These are phyloP conservation scores for Leishmania mexicana DNA, from an alignment of 208 protist genomes.

Conservation along the genomic window DNA sequence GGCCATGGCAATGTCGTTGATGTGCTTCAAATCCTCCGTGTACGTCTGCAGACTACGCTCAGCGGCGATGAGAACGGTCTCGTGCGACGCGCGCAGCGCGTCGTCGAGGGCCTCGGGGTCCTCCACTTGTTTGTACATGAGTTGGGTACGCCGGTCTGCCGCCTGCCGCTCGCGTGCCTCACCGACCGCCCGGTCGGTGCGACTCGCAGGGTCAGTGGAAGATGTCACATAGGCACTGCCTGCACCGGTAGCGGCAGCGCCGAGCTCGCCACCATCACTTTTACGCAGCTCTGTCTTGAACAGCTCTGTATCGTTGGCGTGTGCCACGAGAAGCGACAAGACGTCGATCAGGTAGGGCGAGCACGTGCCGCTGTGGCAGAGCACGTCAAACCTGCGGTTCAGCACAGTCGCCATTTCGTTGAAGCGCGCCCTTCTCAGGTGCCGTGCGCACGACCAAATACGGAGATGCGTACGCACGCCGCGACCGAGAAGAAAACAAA, in stretches of 20 bases:
- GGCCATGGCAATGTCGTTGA: conserved; percentile 67
- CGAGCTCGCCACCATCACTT: not conserved
- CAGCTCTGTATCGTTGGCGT: conserved; percentile 80
- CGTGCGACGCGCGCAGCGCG: conserved; percentile 40
- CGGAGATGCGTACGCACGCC: not conserved
- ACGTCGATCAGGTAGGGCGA: conserved; percentile 73
- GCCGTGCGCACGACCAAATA: not conserved
- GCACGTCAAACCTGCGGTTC: conserved; percentile 69
- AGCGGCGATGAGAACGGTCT: conserved; percentile 48
- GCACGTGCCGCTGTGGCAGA: conserved; percentile 65
- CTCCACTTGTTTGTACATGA: conserved; percentile 31
- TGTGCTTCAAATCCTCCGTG: conserved; percentile 55
- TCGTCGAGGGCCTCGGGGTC: conserved; percentile 36
- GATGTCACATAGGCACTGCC: not conserved
- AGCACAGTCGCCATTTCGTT: conserved; percentile 50
- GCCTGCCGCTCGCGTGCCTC: conserved; percentile 20
- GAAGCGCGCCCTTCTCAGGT: not conserved
- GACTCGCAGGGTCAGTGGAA: not conserved
- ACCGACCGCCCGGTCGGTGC: not conserved
- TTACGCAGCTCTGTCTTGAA: conserved; percentile 67
- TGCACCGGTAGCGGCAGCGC: not conserved
- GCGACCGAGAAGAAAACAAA: not conserved
- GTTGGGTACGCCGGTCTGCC: conserved; percentile 24
- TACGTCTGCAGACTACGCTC: conserved; percentile 68
- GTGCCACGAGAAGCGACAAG: conserved; percentile 68